Percentiles rank a stretch among this genome's conserved stretches.
Evolutionary conservation across 768 basidiomycete species (phyloP).

Genomic region (Dioszegia hungarica): DNA sequence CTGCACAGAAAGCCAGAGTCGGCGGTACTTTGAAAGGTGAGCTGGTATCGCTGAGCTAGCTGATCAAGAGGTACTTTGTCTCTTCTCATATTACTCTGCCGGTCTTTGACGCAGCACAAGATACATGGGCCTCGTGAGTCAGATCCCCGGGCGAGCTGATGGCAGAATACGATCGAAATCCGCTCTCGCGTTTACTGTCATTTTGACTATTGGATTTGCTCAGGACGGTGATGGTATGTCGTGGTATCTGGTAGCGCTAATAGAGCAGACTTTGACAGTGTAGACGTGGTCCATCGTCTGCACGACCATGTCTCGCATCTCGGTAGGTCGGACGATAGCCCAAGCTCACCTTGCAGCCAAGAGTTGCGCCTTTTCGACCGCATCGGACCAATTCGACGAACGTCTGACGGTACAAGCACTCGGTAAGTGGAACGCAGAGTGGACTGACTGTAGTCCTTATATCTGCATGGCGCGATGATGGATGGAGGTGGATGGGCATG

Average conservation of each 20-base stretch:
- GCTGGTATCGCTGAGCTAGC: background rate
- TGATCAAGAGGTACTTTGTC: background rate
- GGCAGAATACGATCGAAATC: slow-evolving; percentile 28
- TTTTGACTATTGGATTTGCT: slow-evolving; percentile 18
- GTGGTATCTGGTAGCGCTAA: background rate
- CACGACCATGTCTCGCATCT: slow-evolving; percentile 32
- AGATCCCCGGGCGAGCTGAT: background rate
- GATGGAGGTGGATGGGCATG: slow-evolving; percentile 33
- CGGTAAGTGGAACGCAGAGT: background rate
- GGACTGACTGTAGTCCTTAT: slow-evolving; percentile 1
- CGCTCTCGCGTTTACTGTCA: slow-evolving; percentile 27
- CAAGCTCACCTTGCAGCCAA: background rate
- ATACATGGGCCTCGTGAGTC: slow-evolving; percentile 11
- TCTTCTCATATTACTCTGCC: slow-evolving; percentile 1
- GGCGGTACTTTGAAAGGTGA: background rate
- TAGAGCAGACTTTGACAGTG: slow-evolving; percentile 1
- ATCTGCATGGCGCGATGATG: slow-evolving; percentile 27
- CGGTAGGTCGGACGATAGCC: slow-evolving; percentile 14
- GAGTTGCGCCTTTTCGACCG: slow-evolving; percentile 16
- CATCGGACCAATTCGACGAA: background rate
- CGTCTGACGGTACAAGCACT: slow-evolving; percentile 22
- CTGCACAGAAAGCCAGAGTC: too few species aligned
- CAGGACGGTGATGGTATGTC: slow-evolving; percentile 12
- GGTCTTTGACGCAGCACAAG: background rate
- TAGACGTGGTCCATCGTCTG: slow-evolving; percentile 20